These are phyloP conservation scores for Pleurotus giganteus DNA, from an alignment of 768 basidiomycete genomes.

Conservation along the genomic window DNA sequence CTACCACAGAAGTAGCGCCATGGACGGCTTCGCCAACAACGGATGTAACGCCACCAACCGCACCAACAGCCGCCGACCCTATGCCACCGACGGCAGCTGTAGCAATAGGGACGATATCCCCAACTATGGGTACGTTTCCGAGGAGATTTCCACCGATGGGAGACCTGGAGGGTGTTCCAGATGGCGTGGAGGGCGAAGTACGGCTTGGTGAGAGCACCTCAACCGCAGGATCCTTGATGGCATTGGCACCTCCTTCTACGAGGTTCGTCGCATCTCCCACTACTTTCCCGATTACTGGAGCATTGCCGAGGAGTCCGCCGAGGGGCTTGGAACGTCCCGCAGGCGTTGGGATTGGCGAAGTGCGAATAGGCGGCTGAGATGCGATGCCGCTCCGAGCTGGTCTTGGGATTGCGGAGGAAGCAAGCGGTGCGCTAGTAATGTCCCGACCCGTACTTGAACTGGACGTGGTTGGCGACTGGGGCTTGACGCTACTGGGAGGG, in stretches of 20 bases:
- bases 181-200: background rate
- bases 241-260: background rate
- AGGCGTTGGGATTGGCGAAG: background rate
- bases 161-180: background rate
- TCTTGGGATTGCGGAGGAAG: background rate
- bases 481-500: background rate
- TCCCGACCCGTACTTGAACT: background rate
- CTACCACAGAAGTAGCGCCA: conserved; percentile 4
- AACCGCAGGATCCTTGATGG: background rate
- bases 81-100: background rate
- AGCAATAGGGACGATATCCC: too few species aligned
- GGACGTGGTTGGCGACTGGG: background rate
- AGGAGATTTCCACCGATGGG: background rate
- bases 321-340: background rate
- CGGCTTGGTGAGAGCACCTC: too few species aligned
- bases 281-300: background rate
- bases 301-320: background rate
- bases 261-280: background rate
- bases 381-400: background rate
- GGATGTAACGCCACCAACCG: background rate
- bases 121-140: background rate
- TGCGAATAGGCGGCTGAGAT: background rate
- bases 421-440: background rate
- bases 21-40: background rate
- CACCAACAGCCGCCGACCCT: background rate